These are phyloP conservation scores for Boletellus ananiceps DNA, from an alignment of 768 basidiomycete species.

Conservation along the genomic window DNA sequence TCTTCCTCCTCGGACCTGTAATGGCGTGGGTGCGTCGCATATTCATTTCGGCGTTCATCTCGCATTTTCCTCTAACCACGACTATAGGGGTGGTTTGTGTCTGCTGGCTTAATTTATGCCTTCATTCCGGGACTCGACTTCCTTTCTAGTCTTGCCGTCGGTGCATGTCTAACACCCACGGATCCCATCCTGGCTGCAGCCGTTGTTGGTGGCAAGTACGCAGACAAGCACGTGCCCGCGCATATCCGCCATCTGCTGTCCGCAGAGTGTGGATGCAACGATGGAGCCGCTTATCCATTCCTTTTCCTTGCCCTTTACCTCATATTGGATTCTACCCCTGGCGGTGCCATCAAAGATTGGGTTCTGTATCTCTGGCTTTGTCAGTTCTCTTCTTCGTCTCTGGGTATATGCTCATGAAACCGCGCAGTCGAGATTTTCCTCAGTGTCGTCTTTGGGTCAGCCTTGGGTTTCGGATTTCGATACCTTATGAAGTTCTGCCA, in stretches of 20 bases:
- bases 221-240: constrained; percentile 92
- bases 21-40: constrained; percentile 72
- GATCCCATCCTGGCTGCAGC: constrained; percentile 34
- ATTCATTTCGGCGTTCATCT: not conserved
- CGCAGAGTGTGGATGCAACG: constrained; percentile 88
- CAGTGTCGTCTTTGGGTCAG: constrained; percentile 67
- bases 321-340: constrained; percentile 58
- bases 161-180: constrained; percentile 90
- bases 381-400: constrained; percentile 37
- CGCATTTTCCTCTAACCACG: constrained; percentile 6
- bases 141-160: constrained; percentile 83
- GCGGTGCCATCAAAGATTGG: constrained; percentile 79
- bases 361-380: constrained; percentile 83
- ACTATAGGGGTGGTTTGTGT: constrained; percentile 86
- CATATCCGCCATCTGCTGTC: constrained; percentile 66
- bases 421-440: constrained; percentile 70
- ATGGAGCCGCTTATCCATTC: constrained; percentile 96
- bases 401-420: constrained; percentile 2
- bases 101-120: constrained; percentile 85
- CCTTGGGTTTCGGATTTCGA: constrained; percentile 75
- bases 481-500: constrained; percentile 94
- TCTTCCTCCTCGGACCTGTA: constrained; percentile 76
- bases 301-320: constrained; percentile 88
- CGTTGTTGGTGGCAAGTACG: constrained; percentile 93
- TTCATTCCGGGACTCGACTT: constrained; percentile 88